Base-by-base conservation (phyloP, 345 rosid species). In the Theobroma cacao region DNA sequence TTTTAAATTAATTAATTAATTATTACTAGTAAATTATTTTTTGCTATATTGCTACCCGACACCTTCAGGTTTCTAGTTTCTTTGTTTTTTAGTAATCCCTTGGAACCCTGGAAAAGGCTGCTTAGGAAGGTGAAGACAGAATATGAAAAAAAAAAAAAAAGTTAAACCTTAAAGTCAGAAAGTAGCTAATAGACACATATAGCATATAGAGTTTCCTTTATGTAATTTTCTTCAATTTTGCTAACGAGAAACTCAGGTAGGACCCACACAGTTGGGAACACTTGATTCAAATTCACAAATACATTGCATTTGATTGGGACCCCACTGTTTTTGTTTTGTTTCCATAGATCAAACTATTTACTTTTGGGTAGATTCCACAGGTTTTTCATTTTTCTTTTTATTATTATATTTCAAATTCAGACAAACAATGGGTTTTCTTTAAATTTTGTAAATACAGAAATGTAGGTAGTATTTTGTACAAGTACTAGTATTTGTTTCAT, bases 261-360 rank as follows among this genome's bases (percentile, higher is more conserved):
- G 77, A 34, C 30, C 79, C 53, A 55, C 75, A 24, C 38, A 73
- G 50, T 45, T 69, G 18, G 77, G 30, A 58, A 64, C 48, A 28
- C 70, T 72, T 60, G 73, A 72, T 75, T 62, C 36, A 69, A 38
- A 77, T 61, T 60, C 58, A 67, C 40, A 78, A 28, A 70, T 56
- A 58, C 30, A 72, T 15, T 72, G 75, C 80, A 73, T 77, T 69
- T 75, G 33, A 17, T 10, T 66, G 41, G 8, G 78, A 77, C 77
- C 76, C 58, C 43, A 36, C 43, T 41, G 40, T 56, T 80, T 71
- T 76, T 59, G 45, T 38, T 34, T 48, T 43, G 18, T 33, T 73
- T 72, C 38, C 50, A 7, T 36, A 18, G 30, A 50, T 56, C 17
- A 68, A 48, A 40, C 47, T 60, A 41, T 69, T 28, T 18, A 48